Evolutionary conservation across 2,329 filamentous ascomycete species (phyloP).

Genomic region (Aureobasidium zeae): DNA sequence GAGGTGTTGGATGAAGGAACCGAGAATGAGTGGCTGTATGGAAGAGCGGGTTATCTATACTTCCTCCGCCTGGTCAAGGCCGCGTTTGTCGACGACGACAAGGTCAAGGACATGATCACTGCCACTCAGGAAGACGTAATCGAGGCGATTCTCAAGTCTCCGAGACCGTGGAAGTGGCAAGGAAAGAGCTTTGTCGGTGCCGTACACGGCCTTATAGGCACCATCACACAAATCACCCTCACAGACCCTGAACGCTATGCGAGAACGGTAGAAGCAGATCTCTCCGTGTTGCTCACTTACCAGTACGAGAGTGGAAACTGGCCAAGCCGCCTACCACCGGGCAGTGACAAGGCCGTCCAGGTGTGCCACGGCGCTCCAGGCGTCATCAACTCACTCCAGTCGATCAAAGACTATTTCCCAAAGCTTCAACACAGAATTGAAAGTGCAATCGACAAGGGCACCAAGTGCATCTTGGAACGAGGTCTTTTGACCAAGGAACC

Average conservation of each 20-base stretch:
- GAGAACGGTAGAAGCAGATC: slow-evolving; percentile 42
- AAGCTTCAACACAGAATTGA: slow-evolving; percentile 46
- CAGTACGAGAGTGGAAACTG: slow-evolving; percentile 57
- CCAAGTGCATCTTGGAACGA: slow-evolving; percentile 46
- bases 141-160: slow-evolving; percentile 48
- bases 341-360: slow-evolving; percentile 47
- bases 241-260: slow-evolving; percentile 49
- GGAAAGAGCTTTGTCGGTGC: slow-evolving; percentile 56
- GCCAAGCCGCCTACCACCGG: slow-evolving; percentile 45
- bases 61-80: slow-evolving; percentile 54
- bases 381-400: slow-evolving; percentile 49
- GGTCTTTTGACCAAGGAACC: slow-evolving; percentile 56
- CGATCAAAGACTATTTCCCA: slow-evolving; percentile 49
- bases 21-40: slow-evolving; percentile 56
- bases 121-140: slow-evolving; percentile 49
- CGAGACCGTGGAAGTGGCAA: slow-evolving; percentile 55
- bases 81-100: slow-evolving; percentile 43
- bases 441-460: slow-evolving; percentile 42
- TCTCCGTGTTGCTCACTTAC: slow-evolving; percentile 48
- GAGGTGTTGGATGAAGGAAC: slow-evolving; percentile 40
- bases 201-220: slow-evolving; percentile 59
- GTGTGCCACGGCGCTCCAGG: slow-evolving; percentile 61
- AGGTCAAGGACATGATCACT: slow-evolving; percentile 43
- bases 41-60: slow-evolving; percentile 59
- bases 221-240: slow-evolving; percentile 59